Conservation (phyloP, 352 stramenopile species). For the Plasmopara muralis region DNA sequence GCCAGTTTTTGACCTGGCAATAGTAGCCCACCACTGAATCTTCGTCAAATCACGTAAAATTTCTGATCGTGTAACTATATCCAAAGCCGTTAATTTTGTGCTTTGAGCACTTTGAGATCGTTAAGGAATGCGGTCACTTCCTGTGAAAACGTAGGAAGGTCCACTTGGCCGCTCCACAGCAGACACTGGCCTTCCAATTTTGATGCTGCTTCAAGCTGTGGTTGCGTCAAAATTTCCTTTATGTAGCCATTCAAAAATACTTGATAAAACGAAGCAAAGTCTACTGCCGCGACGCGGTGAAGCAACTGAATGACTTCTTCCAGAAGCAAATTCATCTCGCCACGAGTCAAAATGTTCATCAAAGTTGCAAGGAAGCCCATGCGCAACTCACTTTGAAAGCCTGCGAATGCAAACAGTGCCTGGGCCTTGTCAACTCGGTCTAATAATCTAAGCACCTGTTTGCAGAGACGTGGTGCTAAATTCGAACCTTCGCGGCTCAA, state of each 20-base stretch:
- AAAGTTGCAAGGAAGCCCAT: conserved; percentile 73
- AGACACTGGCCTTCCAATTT: conserved; percentile 51
- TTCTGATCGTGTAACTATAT: conserved; percentile 10
- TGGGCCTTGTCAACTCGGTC: conserved; percentile 66
- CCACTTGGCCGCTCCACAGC: conserved; percentile 67
- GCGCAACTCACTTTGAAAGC: conserved; percentile 67
- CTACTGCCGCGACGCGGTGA: conserved; percentile 58
- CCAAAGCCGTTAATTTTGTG: conserved; percentile 34
- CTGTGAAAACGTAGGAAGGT: conserved; percentile 66
- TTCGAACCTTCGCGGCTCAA: conserved; percentile 46
- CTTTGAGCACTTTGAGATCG: conserved; percentile 69
- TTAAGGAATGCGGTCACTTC: conserved; percentile 70
- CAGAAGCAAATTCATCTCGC: conserved; percentile 73
- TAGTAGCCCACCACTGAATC: no score
- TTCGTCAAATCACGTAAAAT: not conserved
- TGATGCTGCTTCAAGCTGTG: conserved; percentile 41
- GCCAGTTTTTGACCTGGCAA: no score
- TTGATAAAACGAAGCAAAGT: conserved; percentile 75
- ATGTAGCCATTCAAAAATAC: conserved; percentile 54
- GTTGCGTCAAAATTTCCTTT: conserved; percentile 54
- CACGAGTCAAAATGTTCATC: conserved; percentile 69
- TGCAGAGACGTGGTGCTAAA: conserved; percentile 55
- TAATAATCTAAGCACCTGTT: conserved; percentile 62
- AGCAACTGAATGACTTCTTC: conserved; percentile 70
- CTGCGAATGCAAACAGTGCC: conserved; percentile 55